phyloP scores from a whole-genome alignment of 108 stramenopile species.

The Nannochloropsis salina region DNA sequence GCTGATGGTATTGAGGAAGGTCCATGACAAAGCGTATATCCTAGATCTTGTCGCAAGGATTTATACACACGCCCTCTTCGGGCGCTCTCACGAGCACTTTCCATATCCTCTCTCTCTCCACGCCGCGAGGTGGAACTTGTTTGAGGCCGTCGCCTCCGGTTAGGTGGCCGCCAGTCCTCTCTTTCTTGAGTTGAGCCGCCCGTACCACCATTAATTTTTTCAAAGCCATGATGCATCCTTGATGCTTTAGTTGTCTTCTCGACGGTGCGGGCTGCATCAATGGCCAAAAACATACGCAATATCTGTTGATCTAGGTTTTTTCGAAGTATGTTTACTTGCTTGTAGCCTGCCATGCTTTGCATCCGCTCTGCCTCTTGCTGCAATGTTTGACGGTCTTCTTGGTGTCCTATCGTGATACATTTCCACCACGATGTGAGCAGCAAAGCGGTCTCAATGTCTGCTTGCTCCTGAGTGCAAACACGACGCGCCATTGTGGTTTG shows the following conservation, averaged over 20 bases:
- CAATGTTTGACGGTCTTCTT: background rate
- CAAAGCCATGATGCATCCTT: background rate
- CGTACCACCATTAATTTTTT: background rate
- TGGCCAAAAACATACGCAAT: background rate
- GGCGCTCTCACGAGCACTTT: background rate
- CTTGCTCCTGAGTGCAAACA: background rate
- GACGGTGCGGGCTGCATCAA: background rate
- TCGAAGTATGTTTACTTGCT: background rate
- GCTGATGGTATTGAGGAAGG: background rate
- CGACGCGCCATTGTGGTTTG: background rate
- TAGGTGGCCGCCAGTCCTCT: background rate
- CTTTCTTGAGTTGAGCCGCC: no score
- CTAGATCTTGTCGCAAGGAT: background rate
- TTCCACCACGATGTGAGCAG: slow-evolving; percentile 13
- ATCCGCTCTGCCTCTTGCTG: background rate
- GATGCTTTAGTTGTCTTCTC: background rate
- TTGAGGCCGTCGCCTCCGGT: background rate
- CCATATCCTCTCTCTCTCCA: background rate
- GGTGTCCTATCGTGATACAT: background rate
- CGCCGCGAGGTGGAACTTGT: background rate
- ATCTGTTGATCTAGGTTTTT: background rate
- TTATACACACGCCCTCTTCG: background rate
- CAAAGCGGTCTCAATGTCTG: background rate
- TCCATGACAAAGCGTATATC: background rate
- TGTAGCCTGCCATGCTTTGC: background rate